phyloP scores from a whole-genome alignment of 257 asterid species.

The Buddleja alternifolia region DNA sequence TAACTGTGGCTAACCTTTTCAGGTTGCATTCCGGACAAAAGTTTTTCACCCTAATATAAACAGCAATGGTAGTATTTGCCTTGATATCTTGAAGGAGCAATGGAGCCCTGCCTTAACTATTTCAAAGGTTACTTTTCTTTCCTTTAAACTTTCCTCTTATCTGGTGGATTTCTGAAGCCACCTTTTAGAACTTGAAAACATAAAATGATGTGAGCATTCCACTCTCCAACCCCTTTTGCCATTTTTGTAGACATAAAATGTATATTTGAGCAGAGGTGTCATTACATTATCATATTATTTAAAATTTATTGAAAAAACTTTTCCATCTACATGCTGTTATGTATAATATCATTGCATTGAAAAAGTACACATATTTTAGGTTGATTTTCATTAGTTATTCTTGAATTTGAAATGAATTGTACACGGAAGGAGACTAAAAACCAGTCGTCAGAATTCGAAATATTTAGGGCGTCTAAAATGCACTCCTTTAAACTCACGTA shows the following conservation, averaged over 20 bases:
- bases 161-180: background rate
- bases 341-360: background rate
- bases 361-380: background rate
- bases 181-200: background rate
- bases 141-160: background rate
- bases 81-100: slow-evolving; percentile 45
- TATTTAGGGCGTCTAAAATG: too few relatives aligned
- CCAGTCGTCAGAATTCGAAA: too few relatives aligned
- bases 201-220: background rate
- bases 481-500: too few relatives aligned
- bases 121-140: slow-evolving; percentile 32
- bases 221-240: background rate
- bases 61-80: slow-evolving; percentile 44
- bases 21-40: slow-evolving; percentile 47
- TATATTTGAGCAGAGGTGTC: background rate
- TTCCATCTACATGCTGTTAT: background rate
- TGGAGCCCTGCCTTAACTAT: slow-evolving; percentile 43
- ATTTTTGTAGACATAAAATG: background rate
- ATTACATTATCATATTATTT: background rate
- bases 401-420: background rate
- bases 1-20: background rate
- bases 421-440: too few relatives aligned
- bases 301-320: background rate
- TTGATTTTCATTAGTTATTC: background rate
- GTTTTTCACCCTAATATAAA: slow-evolving; percentile 43